Conservation (phyloP, 768 basidiomycete genomes). For the Phallus indusiatus region DNA sequence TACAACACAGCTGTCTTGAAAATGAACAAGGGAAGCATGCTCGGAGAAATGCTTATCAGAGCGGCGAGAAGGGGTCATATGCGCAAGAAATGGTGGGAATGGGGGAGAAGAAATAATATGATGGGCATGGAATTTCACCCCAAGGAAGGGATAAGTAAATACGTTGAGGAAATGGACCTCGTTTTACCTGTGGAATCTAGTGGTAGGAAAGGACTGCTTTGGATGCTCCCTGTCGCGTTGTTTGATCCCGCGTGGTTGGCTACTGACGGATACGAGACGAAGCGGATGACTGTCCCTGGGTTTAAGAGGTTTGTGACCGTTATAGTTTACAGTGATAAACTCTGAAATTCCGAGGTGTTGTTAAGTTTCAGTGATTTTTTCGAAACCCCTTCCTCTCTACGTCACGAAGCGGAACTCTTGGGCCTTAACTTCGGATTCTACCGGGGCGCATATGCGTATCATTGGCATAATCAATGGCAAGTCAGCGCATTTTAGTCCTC, state of each 20-base stretch:
- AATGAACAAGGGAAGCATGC: conserved; percentile 32
- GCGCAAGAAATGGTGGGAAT: not conserved
- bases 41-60: conserved; percentile 37
- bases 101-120: not conserved
- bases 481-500: not conserved
- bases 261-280: conserved; percentile 35
- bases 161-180: conserved; percentile 18
- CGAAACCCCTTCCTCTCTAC: conserved; percentile 19
- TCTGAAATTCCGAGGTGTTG: conserved; percentile 3
- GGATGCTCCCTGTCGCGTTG: conserved; percentile 35
- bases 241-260: conserved; percentile 41
- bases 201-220: conserved; percentile 28
- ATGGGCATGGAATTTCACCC: conserved; percentile 43
- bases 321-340: not conserved
- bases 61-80: conserved; percentile 31
- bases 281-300: conserved; percentile 37
- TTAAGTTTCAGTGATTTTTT: conserved; percentile 18
- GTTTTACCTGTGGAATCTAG: conserved; percentile 33
- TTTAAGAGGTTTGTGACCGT: conserved; percentile 28
- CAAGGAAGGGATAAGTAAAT: conserved; percentile 22
- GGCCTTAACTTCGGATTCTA: conserved; percentile 42
- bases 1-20: conserved; percentile 41
- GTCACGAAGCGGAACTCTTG: conserved; percentile 26
- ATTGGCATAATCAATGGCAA: conserved; percentile 13
- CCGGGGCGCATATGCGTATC: conserved; percentile 36